Evolutionary conservation across 2,329 filamentous ascomycete genomes (phyloP), one percentile per base, ranked within the genome.

Genomic region (Alternaria ventricosa): DNA sequence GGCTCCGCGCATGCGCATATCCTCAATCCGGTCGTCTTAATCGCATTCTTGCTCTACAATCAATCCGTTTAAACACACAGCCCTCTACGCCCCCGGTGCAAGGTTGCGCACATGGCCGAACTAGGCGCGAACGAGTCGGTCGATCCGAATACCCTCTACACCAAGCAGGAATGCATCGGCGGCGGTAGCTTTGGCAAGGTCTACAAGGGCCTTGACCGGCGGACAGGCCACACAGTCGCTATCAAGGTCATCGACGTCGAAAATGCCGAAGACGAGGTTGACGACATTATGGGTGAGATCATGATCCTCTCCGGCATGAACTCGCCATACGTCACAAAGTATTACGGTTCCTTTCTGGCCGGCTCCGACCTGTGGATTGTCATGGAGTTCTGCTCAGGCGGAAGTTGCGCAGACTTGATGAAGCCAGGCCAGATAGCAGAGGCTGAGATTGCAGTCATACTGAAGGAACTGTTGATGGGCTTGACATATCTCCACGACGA

Each of bases 201-300:
- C 66, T 99, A 95, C 87, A 98, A 98, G 87, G 96, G 96, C 63
- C 93, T 98, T 70, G 95, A 98, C 83, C 97, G 96, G 78, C 89
- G 93, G 55, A 97, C 92, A 18, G 96, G 96, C 41, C 92, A 97
- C 76, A 91, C 95, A 12, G 96, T 99, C 55, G 96, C 96, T 27
- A 99, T 99, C 85, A 99, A 99, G 82, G 87, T 99, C 75, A 98
- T 99, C 79, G 96, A 99, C 76, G 96, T 99, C 70, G 96, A 99
- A 82, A 97, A 96, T 83, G 96, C 96, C 75, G 96, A 99, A 82
- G 96, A 99, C 80, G 96, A 99, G 83, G 95, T 99, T 72, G 96
- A 98, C 84, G 96, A 99, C 82, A 99, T 99, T 74, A 97, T 98
- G 79, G 94, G 97, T 80, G 96, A 99, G 83, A 98, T 99, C 72